Evolutionary conservation across 208 protist genomes (phyloP).

Genomic region (Giardia duodenalis): DNA sequence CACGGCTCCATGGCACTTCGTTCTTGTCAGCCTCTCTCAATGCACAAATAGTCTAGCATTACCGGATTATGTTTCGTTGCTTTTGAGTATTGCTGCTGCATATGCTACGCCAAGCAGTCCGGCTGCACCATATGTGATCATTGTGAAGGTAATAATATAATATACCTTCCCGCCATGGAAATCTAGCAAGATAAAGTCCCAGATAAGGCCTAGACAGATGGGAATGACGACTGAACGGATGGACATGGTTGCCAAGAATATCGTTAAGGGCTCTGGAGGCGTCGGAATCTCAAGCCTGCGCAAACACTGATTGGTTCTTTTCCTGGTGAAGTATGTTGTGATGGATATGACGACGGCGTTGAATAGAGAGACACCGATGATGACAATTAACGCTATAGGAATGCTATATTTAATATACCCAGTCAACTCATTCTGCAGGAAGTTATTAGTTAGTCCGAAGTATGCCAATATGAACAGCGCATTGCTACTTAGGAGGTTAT

Average conservation of each 20-base stretch:
- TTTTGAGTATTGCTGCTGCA: not conserved
- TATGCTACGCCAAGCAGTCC: not conserved
- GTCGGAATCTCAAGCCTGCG: not conserved
- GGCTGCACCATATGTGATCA: not conserved
- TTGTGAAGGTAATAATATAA: not conserved
- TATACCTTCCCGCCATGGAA: not conserved
- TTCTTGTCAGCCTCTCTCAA: not conserved
- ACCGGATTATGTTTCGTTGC: not conserved
- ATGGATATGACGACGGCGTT: not conserved
- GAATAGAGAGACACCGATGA: not conserved
- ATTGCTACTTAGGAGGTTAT: not conserved
- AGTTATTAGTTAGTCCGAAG: not conserved
- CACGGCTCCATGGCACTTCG: not conserved
- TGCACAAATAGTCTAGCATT: not conserved
- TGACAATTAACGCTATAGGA: not conserved
- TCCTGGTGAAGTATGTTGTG: not conserved
- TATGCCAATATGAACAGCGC: not conserved
- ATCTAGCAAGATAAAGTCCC: constrained; percentile 1
- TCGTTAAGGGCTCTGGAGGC: not conserved
- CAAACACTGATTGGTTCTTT: not conserved
- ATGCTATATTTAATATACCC: not conserved
- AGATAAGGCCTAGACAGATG: not conserved
- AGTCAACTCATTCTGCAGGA: not conserved
- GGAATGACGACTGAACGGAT: not conserved
- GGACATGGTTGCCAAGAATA: not conserved